Base-by-base conservation (phyloP, 1,284 basidiomycete species). In the Ganoderma resinaceum region DNA sequence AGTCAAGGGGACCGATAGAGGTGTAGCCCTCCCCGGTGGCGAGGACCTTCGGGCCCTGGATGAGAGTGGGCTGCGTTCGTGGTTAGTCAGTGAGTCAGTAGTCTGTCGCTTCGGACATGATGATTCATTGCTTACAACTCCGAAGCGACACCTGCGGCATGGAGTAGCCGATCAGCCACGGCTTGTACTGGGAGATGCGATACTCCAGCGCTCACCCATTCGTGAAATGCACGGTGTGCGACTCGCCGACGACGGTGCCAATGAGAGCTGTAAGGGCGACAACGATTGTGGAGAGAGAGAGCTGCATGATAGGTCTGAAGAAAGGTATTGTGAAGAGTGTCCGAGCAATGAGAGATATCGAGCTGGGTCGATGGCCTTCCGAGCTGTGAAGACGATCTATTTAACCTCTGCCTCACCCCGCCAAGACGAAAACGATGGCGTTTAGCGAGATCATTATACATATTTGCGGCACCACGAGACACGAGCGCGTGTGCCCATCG, bases 161-260 rank as follows among this genome's bases (percentile, higher is more conserved):
- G n/a, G n/a, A 38, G 37, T 12, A 38, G 5, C 37, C 2, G 37
- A 38, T 12, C 37, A 38, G 37, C 37, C 37, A 11, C 2, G 14
- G 14, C 14, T 38, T 5, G 5, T 12, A 11, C 37, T 38, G 6
- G 9, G 14, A 38, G 37, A 38, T 8, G 9, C 7, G 37, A 38
- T 8, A 38, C 37, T 38, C n/a, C n/a, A n/a, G n/a, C n/a, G 2
- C 78, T 64, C 62, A 83, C 81, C 77, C 72, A 74, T 83, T 83
- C 40, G 77, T 66, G 55, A 82, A 82, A n/a, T 73, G 70, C 60
- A 83, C 73, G 52, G 77, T 83, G 71, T 83, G 82, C n/a, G 75
- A 66, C 67, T 82, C 82, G 7, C 80, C 80, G 9, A 72, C 72
- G 40, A 76, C 79, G 23, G 72, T 66, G 40, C 74, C 70, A 63